Evolutionary conservation across 768 basidiomycete species (phyloP).

Genomic region (Lactarius trivialis): DNA sequence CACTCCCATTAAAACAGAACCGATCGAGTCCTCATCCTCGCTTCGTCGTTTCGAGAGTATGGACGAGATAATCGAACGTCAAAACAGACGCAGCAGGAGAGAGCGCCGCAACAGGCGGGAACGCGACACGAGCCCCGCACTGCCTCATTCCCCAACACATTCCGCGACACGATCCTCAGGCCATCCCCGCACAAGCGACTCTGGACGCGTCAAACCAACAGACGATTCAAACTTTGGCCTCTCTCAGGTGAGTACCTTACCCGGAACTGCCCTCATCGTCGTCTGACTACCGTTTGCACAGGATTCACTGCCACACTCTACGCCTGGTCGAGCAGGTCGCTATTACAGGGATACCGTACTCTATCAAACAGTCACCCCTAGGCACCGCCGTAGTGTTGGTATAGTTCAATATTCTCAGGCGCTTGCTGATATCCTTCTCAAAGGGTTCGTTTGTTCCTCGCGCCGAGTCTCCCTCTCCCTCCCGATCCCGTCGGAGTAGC

Average conservation of each 20-base stretch:
- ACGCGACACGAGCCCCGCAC: constrained; percentile 30
- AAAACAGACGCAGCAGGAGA: constrained; percentile 48
- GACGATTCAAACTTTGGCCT: constrained; percentile 6
- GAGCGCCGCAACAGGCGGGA: constrained; percentile 47
- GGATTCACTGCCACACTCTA: constrained; percentile 38
- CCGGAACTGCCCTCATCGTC: neutral
- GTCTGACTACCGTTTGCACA: constrained; percentile 25
- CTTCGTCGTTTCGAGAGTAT: constrained; percentile 63
- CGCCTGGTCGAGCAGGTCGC: constrained; percentile 19
- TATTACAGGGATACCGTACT: constrained; percentile 24
- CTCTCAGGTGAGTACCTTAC: constrained; percentile 11
- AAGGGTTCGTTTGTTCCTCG: constrained; percentile 18
- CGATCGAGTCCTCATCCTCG: constrained; percentile 42
- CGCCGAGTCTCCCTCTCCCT: constrained; percentile 23
- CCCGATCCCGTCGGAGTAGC: constrained; percentile 19
- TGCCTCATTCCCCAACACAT: constrained; percentile 25
- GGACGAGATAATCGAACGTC: constrained; percentile 71
- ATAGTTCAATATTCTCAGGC: neutral
- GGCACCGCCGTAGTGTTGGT: constrained; percentile 18
- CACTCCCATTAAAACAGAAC: constrained; percentile 62
- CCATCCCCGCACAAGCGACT: constrained; percentile 52
- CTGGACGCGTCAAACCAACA: constrained; percentile 27
- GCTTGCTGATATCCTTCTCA: neutral
- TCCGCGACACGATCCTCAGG: constrained; percentile 41
- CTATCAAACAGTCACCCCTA: constrained; percentile 19